These are phyloP conservation scores for Parathielavia appendiculata DNA, from an alignment of 495 filamentous ascomycete species.

Conservation along the genomic window DNA sequence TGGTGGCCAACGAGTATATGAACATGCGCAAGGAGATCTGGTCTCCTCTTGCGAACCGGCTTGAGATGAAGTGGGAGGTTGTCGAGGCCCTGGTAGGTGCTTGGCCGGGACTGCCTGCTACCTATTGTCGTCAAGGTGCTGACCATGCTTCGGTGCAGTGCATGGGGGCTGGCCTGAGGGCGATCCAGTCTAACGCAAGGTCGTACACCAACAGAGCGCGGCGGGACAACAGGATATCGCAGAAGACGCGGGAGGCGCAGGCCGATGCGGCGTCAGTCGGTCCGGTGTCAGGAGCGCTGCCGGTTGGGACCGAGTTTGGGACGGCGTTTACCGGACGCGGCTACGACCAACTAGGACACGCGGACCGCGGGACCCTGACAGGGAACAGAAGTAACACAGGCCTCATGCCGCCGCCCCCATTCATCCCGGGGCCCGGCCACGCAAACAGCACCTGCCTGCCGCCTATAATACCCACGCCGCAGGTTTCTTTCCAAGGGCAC, in stretches of 20 bases:
- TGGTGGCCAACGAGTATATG: conserved; percentile 62
- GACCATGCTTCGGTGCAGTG: conserved; percentile 28
- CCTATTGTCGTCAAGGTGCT: neutral
- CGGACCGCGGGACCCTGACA: too few species aligned
- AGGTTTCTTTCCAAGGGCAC: conserved; percentile 10
- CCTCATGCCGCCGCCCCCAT: conserved; percentile 16
- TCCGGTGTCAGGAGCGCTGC: neutral
- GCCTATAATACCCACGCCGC: neutral
- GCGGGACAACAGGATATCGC: conserved; percentile 15
- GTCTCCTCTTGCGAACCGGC: conserved; percentile 53
- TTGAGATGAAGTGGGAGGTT: conserved; percentile 62
- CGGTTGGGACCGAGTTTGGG: neutral
- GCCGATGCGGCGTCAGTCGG: neutral
- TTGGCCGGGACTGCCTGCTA: neutral
- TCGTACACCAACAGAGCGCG: conserved; percentile 44
- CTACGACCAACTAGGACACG: neutral
- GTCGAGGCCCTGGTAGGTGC: conserved; percentile 63
- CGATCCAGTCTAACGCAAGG: conserved; percentile 44
- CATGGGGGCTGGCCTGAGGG: conserved; percentile 45
- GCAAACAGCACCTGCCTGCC: neutral
- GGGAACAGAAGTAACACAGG: neutral
- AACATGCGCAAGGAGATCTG: conserved; percentile 63
- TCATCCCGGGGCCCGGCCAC: neutral
- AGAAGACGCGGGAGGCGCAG: conserved; percentile 12
- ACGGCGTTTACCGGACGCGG: neutral